Conservation (phyloP, 2,329 filamentous ascomycete genomes). For the Pseudocercospora fijiensis region DNA sequence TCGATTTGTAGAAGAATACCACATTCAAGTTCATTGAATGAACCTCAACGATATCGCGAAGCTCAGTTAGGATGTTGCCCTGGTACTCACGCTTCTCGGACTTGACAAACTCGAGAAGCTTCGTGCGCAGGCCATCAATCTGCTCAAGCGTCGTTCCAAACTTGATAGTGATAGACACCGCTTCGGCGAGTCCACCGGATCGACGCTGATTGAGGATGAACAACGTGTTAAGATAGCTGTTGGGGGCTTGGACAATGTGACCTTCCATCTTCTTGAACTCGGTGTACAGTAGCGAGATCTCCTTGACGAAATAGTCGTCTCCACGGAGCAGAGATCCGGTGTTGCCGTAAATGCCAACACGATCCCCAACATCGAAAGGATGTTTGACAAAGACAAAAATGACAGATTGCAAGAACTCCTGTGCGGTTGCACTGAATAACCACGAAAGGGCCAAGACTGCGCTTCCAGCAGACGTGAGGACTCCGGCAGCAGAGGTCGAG, state of each 20-base stretch:
- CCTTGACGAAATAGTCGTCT: slow-evolving; percentile 94
- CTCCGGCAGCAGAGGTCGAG: slow-evolving; percentile 84
- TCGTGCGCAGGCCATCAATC: slow-evolving; percentile 76
- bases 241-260: slow-evolving; percentile 91
- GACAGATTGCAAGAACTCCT: slow-evolving; percentile 90
- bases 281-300: slow-evolving; percentile 88
- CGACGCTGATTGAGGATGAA: slow-evolving; percentile 95
- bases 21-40: slow-evolving; percentile 86
- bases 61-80: slow-evolving; percentile 79
- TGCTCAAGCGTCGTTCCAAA: slow-evolving; percentile 82
- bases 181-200: slow-evolving; percentile 83
- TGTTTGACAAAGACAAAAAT: slow-evolving; percentile 98
- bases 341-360: slow-evolving; percentile 87
- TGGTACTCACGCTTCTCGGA: slow-evolving; percentile 89
- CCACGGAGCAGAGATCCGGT: slow-evolving; percentile 74
- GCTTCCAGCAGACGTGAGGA: slow-evolving; percentile 85
- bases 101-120: slow-evolving; percentile 78
- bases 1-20: slow-evolving; percentile 96
- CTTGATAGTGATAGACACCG: slow-evolving; percentile 77
- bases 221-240: slow-evolving; percentile 80
- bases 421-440: slow-evolving; percentile 88
- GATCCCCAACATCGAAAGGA: slow-evolving; percentile 92
- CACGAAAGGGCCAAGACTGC: slow-evolving; percentile 86
- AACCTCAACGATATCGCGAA: slow-evolving; percentile 75
- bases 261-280: slow-evolving; percentile 99